Percentiles rank a stretch among this genome's conserved stretches.
These are phyloP conservation scores for Torulaspora indica DNA, from an alignment of 805 yeast genomes.

Conservation along the genomic window DNA sequence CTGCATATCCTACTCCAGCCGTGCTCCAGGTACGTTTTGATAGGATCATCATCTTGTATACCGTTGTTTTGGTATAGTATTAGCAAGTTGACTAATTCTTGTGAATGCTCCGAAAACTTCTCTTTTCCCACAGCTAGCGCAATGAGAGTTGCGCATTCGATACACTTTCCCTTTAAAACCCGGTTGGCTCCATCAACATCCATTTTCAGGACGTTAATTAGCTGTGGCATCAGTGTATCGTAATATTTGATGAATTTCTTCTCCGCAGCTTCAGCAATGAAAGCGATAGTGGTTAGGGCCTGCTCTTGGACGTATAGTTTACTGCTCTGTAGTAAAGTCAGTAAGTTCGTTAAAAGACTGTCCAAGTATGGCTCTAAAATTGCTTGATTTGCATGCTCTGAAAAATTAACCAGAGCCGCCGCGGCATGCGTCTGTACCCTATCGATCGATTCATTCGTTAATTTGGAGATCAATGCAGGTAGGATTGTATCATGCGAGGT, in stretches of 20 bases:
- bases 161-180: constrained; percentile 82
- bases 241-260: constrained; percentile 83
- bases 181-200: constrained; percentile 73
- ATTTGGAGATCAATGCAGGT: constrained; percentile 82
- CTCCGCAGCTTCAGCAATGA: constrained; percentile 95
- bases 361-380: constrained; percentile 91
- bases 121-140: constrained; percentile 94
- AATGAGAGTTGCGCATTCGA: constrained; percentile 91
- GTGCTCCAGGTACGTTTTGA: constrained; percentile 79
- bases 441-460: constrained; percentile 69
- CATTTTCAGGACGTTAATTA: constrained; percentile 70
- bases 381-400: constrained; percentile 86
- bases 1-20: constrained; percentile 95
- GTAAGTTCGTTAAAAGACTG: constrained; percentile 63
- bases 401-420: constrained; percentile 93
- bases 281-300: constrained; percentile 92
- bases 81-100: constrained; percentile 66
- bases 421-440: constrained; percentile 98
- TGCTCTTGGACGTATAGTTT: constrained; percentile 95
- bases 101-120: constrained; percentile 70
- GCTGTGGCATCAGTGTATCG: constrained; percentile 88
- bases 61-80: constrained; percentile 62
- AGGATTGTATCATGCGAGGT: constrained; percentile 72
- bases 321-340: constrained; percentile 74
- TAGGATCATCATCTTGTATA: constrained; percentile 73